Base-by-base conservation (phyloP, 2,329 filamentous ascomycete species). In the Nothomitra cinnamomea region DNA sequence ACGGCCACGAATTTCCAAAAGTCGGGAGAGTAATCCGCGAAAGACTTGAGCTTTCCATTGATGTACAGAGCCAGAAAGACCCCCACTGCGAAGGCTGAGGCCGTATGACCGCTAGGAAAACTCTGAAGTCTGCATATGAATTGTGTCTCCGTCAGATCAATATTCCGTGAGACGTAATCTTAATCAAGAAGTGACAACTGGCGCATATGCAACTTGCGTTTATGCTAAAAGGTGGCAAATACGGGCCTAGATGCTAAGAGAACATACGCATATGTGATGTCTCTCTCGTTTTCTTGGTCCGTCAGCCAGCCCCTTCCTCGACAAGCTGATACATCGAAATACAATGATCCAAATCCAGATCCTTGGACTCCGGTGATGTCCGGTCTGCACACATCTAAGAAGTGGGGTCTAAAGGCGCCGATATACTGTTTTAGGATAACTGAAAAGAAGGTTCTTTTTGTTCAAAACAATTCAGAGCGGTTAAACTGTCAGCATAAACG, bases 1-100 rank as follows among this genome's bases (percentile, higher is more conserved):
- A 53, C 51, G n/a, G 22, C 6, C 12, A 53, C 13, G n/a, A 42
- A 17, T 12, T n/a, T 22, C 10, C 19, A 50, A 45, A 22, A 32
- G 13, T 42, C 12, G 2, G 32, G n/a, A 15, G 32, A 25, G 19
- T 53, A 50, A 19, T 53, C 51, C 8, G 51, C 38, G 22, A 53
- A 53, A 22, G 25, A 6, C 41, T 53, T 53, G 2, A 53, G 38
- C 40, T 53, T 53, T 19, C 28, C 51, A 35, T 53, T 53, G 38
- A 53, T 32, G 22, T 53, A 53, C 22, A 53, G 19, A 15, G 51
- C 19, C 5, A 53, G 41, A 32, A 50, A 53, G 17, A 32, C n/a
- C 17, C n/a, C 22, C 17, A n/a, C 36, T 6, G 51, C 15, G 19
- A 53, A 53, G 3, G 41, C 41, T 3, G 24, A 15, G 15, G 51